Evolutionary conservation across 805 yeast species (phyloP), one percentile per base, ranked within the genome.

Genomic region (Lipomyces orientalis): DNA sequence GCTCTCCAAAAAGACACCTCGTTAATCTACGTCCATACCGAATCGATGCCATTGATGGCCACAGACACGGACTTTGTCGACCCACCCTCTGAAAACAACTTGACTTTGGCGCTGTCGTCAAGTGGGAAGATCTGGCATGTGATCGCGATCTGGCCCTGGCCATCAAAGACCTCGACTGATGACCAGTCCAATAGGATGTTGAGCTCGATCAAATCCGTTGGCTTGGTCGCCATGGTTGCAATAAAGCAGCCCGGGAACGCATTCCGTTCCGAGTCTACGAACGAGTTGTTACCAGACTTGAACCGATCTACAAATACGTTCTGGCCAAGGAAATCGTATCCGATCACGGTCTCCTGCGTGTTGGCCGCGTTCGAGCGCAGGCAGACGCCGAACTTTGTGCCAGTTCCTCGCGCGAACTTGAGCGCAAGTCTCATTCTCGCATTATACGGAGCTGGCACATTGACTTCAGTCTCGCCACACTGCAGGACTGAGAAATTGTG

Each of bases 101-200:
- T 39, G 49, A 55, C 33, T 16, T 55, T 14, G 43, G 59, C 25
- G 59, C 19, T 22, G 43, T 14, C 39, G 22, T 22, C 33, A 10
- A 22, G 2, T 22, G 59, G 59, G 43, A 55, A 55, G 19, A 55
- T 55, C 33, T 55, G 59, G 25, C 39, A 14, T 3, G 59, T 55
- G 43, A 55, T 55, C 37, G 25, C 59, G 2, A 22, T 9, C 43
- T 55, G 29, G n/a, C 59, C 59, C 43, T 14, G 3, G 22, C 33
- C 33, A 16, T 22, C 59, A 55, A 55, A 55, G 1, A 55, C 59
- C 59, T 55, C 59, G 59, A 55, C 59, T 22, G 59, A 55, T 7
- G 59, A 55, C 59, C 59, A 55, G 59, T 55, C 59, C 12, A 55
- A 22, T 4, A 55, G 7, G 33, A 55, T 25, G 59, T 22, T 14